Conservation (phyloP, 2,329 filamentous ascomycete genomes). For the Atkinsonella hypoxylon region DNA sequence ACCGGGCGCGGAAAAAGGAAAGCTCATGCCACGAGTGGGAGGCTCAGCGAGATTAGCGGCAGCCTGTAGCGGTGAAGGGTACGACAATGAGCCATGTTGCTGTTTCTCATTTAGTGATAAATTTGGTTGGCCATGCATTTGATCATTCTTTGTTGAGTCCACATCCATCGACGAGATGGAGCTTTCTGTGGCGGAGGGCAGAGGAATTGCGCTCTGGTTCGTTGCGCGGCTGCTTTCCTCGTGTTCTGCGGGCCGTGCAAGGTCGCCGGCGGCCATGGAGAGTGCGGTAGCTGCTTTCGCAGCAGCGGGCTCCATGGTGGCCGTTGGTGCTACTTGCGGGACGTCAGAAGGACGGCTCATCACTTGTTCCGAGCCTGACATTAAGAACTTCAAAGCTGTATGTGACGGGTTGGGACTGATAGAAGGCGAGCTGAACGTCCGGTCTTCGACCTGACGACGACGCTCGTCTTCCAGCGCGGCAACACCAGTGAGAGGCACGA, state of each 20-base stretch:
- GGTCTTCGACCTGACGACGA: constrained; percentile 28
- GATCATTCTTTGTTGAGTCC: constrained; percentile 29
- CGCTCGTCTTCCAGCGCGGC: constrained; percentile 43
- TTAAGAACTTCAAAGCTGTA: constrained; percentile 38
- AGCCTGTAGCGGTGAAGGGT: constrained; percentile 38
- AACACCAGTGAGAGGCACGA: constrained; percentile 38
- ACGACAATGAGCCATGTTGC: constrained; percentile 39
- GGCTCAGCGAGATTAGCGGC: constrained; percentile 31
- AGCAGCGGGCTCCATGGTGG: constrained; percentile 29
- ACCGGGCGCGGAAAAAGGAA: constrained; percentile 37
- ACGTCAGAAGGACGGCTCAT: constrained; percentile 46
- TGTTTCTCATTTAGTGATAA: constrained; percentile 39
- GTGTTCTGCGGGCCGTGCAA: constrained; percentile 26
- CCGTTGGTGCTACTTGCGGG: constrained; percentile 31
- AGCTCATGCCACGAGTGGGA: constrained; percentile 40
- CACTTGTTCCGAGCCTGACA: constrained; percentile 38
- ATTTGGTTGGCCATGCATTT: constrained; percentile 25
- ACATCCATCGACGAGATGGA: constrained; percentile 43
- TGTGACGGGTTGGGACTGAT: constrained; percentile 43
- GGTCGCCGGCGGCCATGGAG: constrained; percentile 21
- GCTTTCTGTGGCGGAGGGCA: constrained; percentile 34
- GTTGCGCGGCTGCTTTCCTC: constrained; percentile 28
- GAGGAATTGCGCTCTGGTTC: constrained; percentile 26
- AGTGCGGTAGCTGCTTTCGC: constrained; percentile 24
- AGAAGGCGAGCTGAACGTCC: constrained; percentile 26